A percentile compares a stretch with the other conserved stretches of the same genome.
Evolutionary conservation across 306 rosid species (phyloP).

Genomic region (Medicago ruthenica): DNA sequence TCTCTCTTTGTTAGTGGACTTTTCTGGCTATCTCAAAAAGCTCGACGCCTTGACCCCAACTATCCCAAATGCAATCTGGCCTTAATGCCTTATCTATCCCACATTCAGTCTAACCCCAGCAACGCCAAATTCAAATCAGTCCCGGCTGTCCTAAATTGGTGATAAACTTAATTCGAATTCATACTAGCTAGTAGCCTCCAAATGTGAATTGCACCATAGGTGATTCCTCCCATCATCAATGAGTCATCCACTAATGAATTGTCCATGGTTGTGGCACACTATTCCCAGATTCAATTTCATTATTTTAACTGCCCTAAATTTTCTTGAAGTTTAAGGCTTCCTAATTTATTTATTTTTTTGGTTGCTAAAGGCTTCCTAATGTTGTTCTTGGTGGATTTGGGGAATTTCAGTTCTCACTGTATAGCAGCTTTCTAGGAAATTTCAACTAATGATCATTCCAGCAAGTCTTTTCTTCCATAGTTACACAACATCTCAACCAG

Average conservation of each 20-base stretch:
- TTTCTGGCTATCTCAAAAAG: not conserved
- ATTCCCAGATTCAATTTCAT: not conserved
- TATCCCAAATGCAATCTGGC: conserved; percentile 5
- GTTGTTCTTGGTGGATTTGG: no score
- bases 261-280: not conserved
- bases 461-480: no score
- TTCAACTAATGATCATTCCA: no score
- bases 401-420: no score
- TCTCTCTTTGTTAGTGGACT: not conserved
- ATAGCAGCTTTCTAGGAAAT: no score
- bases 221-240: not conserved
- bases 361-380: no score
- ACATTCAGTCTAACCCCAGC: no score
- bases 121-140: no score
- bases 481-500: no score
- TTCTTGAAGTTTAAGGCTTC: no score
- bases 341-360: no score
- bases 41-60: not conserved
- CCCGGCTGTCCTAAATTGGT: no score
- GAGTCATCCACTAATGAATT: not conserved
- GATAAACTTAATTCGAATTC: not conserved
- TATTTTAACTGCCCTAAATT: not conserved
- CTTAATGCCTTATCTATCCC: not conserved
- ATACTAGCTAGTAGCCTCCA: not conserved
- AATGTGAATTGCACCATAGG: not conserved